These are phyloP conservation scores for Hypsizygus marmoreus DNA, from an alignment of 768 basidiomycete genomes.

Conservation along the genomic window DNA sequence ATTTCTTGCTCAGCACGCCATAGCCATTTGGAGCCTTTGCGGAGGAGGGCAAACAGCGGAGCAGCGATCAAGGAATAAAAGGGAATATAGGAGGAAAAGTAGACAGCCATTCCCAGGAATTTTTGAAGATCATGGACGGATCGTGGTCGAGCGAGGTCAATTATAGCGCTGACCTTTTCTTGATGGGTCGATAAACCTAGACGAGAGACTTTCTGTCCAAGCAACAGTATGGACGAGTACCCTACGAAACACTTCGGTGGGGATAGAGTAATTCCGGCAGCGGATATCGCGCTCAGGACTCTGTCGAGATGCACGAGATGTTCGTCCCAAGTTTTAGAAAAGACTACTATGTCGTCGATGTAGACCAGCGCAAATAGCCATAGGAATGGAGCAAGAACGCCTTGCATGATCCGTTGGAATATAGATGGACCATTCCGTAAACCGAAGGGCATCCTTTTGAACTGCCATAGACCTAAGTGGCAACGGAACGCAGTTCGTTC, in stretches of 20 bases:
- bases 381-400: conserved; percentile 32
- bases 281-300: conserved; percentile 27
- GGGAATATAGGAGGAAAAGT: conserved; percentile 38
- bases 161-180: conserved; percentile 37
- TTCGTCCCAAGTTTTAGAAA: conserved; percentile 25
- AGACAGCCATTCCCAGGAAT: conserved; percentile 40
- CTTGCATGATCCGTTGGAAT: conserved; percentile 45
- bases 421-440: conserved; percentile 36
- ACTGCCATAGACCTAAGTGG: conserved; percentile 42
- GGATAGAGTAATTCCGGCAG: conserved; percentile 32
- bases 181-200: conserved; percentile 37
- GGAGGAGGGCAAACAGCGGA: conserved; percentile 34
- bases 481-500: conserved; percentile 39
- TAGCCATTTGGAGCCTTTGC: conserved; percentile 24
- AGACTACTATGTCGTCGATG: conserved; percentile 44
- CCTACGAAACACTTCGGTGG: conserved; percentile 36
- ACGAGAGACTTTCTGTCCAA: conserved; percentile 41
- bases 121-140: conserved; percentile 28
- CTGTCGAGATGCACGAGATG: conserved; percentile 31
- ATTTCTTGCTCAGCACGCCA: conserved; percentile 24
- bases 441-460: conserved; percentile 43
- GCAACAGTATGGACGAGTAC: conserved; percentile 31
- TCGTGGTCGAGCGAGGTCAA: conserved; percentile 25
- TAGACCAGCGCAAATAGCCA: conserved; percentile 44
- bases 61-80: conserved; percentile 33